Evolutionary conservation across 2,329 filamentous ascomycete genomes (phyloP), one percentile per base, ranked within the genome.

Genomic region (Ceratocystis diversiconidia): DNA sequence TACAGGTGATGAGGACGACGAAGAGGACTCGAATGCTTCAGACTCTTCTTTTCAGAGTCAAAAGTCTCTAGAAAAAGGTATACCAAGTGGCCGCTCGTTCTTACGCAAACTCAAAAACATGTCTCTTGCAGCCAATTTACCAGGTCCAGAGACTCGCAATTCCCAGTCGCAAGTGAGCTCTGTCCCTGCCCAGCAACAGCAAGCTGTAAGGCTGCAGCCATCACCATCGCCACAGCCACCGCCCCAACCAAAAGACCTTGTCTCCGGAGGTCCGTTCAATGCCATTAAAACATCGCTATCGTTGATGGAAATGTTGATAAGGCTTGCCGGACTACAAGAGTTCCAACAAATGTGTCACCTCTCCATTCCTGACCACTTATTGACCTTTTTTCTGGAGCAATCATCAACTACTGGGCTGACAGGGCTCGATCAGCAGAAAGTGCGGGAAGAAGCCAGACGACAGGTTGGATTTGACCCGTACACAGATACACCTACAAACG

Each of bases 341-440:
- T 95, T 94, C 74, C 89, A 95, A 73, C 92, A 96, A 78, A 82
- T 85, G 50, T 91, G 89, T 0, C 91, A 96, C 71, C 81, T 96
- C n/a, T 84, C 90, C 5, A 94, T 95, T 68, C 89, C 89, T 1
- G 92, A 96, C 72, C 89, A 96, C 70, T 84, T 96, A 1, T 79
- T 96, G 50, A 90, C 87, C 63, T 95, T 95, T 76, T 96, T 96
- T 76, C 79, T 96, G 17, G 81, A 84, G 67, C 80, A 84, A 66
- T 79, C 79, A 1, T 83, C 81, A 5, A 80, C 79, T 1, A 81
- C 79, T 3, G 79, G 81, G 0, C 68, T 82, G 22, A 72, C 73
- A 5, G 79, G 80, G 2, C 76, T 79, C 66, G 76, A 76, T 3
- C 75, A 76, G 61, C 76, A 75, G 74, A 74, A 71, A 64, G 74